Evolutionary conservation across 345 rosid genomes (phyloP).

Genomic region (Melaleuca alternifolia): DNA sequence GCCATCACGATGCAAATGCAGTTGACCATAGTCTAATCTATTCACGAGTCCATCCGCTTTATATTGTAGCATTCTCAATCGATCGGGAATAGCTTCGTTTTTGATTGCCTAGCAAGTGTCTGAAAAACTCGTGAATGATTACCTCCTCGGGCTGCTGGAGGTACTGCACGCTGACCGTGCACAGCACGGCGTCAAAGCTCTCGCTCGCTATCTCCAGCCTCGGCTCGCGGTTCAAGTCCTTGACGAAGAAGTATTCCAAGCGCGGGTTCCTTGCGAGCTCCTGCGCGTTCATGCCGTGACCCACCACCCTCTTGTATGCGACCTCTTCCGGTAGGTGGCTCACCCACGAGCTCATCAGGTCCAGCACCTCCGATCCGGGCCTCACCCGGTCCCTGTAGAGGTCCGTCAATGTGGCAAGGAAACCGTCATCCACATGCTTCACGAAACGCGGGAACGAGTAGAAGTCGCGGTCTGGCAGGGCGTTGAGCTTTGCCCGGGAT

Average conservation of each 20-base stretch:
- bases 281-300: slow-evolving; percentile 90
- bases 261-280: slow-evolving; percentile 75
- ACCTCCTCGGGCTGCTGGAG: slow-evolving; percentile 92
- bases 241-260: slow-evolving; percentile 50
- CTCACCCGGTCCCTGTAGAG: slow-evolving; percentile 48
- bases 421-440: slow-evolving; percentile 71
- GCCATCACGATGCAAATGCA: background rate
- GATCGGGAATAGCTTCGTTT: background rate
- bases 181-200: slow-evolving; percentile 66
- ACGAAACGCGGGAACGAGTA: slow-evolving; percentile 74
- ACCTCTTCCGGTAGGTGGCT: slow-evolving; percentile 76
- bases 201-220: slow-evolving; percentile 36
- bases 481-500: slow-evolving; percentile 57
- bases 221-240: slow-evolving; percentile 60
- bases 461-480: slow-evolving; percentile 51
- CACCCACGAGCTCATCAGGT: slow-evolving; percentile 90
- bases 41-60: background rate
- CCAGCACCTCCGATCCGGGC: slow-evolving; percentile 64
- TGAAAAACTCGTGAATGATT: background rate
- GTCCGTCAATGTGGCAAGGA: slow-evolving; percentile 57
- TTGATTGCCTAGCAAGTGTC: background rate
- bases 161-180: slow-evolving; percentile 79
- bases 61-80: background rate
- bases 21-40: background rate
- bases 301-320: slow-evolving; percentile 59